phyloP scores from a whole-genome alignment of 2,329 filamentous ascomycete genomes.

The Epichloe scottii region DNA sequence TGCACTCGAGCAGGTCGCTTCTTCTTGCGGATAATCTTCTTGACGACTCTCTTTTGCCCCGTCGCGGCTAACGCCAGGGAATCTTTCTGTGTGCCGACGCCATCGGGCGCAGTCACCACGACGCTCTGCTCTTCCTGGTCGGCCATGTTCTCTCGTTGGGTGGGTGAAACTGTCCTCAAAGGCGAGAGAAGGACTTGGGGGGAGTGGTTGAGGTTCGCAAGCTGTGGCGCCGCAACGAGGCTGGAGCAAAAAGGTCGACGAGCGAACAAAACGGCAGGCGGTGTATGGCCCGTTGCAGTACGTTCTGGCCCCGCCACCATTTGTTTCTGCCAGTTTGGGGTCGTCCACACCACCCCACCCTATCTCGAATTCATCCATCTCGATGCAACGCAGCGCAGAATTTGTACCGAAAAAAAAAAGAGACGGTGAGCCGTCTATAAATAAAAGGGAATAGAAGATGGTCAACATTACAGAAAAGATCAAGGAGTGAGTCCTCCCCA shows the following conservation, averaged over 20 bases:
- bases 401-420: no score
- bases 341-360: neutral
- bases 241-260: neutral
- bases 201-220: neutral
- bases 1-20: constrained; percentile 80
- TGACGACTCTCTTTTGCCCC: constrained; percentile 49
- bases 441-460: constrained; percentile 46
- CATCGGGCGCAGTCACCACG: constrained; percentile 2
- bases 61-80: constrained; percentile 24
- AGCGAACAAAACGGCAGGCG: constrained; percentile 1
- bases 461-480: constrained; percentile 99
- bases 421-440: constrained; percentile 21
- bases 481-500: constrained; percentile 63
- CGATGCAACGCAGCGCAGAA: neutral
- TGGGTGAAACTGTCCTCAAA: no score
- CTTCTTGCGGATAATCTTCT: constrained; percentile 88
- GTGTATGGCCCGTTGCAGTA: neutral
- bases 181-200: neutral
- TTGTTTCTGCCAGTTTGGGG: constrained; percentile 1
- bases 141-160: constrained; percentile 16
- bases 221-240: neutral
- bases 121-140: constrained; percentile 17
- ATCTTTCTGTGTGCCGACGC: constrained; percentile 6
- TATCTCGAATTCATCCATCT: neutral
- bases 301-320: neutral